Conservation (phyloP, 371 early-diverging fungal genomes). For the Mortierella sp. region DNA sequence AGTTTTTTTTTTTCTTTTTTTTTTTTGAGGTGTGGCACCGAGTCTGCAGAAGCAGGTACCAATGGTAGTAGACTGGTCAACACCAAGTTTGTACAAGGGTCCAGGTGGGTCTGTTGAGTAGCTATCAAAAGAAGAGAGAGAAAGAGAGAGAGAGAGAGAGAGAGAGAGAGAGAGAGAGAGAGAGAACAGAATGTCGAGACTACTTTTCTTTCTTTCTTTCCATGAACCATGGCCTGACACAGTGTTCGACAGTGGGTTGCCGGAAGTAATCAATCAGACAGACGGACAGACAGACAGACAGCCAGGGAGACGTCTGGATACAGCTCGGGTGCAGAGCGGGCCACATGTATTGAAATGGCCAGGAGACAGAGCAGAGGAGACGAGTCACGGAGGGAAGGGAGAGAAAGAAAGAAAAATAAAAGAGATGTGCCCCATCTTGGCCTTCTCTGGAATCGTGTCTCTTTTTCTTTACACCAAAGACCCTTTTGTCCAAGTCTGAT, state of each 20-base stretch:
- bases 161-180: too few species aligned
- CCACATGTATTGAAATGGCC: neutral
- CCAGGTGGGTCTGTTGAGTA: neutral
- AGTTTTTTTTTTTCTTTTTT: neutral
- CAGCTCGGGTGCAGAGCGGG: neutral
- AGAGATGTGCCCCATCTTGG: neutral
- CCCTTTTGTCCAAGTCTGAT: neutral
- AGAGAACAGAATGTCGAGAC: too few species aligned
- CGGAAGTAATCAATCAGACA: too few species aligned
- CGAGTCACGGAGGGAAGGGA: too few species aligned
- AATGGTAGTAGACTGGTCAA: too few species aligned
- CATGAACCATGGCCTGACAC: too few species aligned
- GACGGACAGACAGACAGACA: too few species aligned
- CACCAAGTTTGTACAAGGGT: too few species aligned
- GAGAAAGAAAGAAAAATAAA: neutral
- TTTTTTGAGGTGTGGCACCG: neutral
- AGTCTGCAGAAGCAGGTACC: too few species aligned
- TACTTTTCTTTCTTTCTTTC: too few species aligned
- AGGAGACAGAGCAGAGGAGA: neutral
- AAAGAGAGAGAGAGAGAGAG: conserved; percentile 1
- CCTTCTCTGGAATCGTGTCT: neutral
- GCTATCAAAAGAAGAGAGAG: conserved; percentile 1
- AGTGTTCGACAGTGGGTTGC: too few species aligned
- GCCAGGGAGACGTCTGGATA: too few species aligned
- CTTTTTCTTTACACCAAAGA: neutral